Percentiles rank a stretch among this genome's conserved stretches.
Conservation (phyloP, 345 rosid species). For the Eucalyptus regnans region DNA sequence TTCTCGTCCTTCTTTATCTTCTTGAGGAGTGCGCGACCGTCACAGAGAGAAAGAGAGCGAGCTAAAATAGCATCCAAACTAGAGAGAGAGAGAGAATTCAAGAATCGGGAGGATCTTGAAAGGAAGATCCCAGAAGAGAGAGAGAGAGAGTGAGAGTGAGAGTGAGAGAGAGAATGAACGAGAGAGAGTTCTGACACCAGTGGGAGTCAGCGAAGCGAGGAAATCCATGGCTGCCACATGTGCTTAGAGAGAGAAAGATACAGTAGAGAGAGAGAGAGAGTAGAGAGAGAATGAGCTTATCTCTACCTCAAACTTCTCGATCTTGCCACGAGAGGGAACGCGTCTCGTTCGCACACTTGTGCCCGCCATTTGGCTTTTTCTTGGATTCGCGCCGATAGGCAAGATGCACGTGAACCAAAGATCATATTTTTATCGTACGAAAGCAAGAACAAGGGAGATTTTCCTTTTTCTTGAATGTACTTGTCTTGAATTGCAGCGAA, state of each 20-base stretch:
- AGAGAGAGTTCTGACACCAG: not conserved
- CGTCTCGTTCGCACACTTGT: not conserved
- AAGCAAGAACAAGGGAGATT: not conserved
- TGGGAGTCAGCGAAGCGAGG: not conserved
- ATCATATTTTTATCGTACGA: not conserved
- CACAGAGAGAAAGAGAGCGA: not conserved
- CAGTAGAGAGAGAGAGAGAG: not conserved
- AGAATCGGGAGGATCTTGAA: not conserved
- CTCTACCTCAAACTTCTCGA: not conserved
- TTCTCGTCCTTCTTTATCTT: not conserved
- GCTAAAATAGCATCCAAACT: not conserved
- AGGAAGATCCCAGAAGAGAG: not conserved
- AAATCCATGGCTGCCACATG: not conserved
- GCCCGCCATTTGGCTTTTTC: not conserved
- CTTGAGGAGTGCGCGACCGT: not conserved
- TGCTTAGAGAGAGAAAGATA: not conserved
- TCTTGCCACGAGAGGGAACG: not conserved
- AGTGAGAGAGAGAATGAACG: not conserved
- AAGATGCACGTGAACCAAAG: not conserved
- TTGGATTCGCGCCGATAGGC: too few species aligned
- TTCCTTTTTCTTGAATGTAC: not conserved
- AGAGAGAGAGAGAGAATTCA: not conserved
- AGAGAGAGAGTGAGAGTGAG: not conserved
- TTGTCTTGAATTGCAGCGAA: not conserved
- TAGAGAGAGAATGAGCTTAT: not conserved